These are phyloP conservation scores for Silene latifolia DNA, from an alignment of 148 eudicot species.

Conservation along the genomic window DNA sequence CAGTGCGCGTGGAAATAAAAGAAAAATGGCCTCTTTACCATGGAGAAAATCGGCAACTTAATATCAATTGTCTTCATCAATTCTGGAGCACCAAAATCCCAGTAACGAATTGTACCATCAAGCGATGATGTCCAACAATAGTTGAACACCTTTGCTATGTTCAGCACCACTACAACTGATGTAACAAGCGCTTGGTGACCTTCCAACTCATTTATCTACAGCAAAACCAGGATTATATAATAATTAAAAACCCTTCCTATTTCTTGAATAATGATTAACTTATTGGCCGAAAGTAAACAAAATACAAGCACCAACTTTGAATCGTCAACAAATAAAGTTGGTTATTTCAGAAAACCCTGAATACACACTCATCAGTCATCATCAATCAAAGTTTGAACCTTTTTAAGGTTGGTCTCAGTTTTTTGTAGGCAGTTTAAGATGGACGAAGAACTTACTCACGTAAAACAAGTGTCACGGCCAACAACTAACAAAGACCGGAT, in stretches of 20 bases:
- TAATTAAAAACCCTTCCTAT: not conserved
- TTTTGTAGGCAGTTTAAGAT: not conserved
- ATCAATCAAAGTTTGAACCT: not conserved
- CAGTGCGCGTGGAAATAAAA: not conserved
- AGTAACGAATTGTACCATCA: conserved; percentile 78
- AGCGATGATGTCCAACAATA: conserved; percentile 88
- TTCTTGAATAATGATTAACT: not conserved
- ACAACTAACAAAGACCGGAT: not conserved
- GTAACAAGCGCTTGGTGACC: conserved; percentile 76
- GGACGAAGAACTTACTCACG: not conserved
- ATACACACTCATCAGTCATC: not conserved
- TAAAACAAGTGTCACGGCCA: not conserved
- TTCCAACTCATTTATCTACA: conserved; percentile 69
- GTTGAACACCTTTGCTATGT: conserved; percentile 47
- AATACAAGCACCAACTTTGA: too few species aligned
- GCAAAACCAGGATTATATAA: not conserved
- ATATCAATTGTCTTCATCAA: conserved; percentile 61
- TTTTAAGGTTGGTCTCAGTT: not conserved
- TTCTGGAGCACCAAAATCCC: conserved; percentile 69
- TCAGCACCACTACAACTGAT: conserved; percentile 67
- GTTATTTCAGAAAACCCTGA: not conserved
- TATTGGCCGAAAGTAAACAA: too few species aligned
- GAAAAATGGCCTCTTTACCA: conserved; percentile 36
- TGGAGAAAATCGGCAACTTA: conserved; percentile 59
- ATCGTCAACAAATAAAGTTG: too few species aligned